These are phyloP conservation scores for Cutaneotrichosporon sp. DNA, from an alignment of 1,284 basidiomycete genomes.

Conservation along the genomic window DNA sequence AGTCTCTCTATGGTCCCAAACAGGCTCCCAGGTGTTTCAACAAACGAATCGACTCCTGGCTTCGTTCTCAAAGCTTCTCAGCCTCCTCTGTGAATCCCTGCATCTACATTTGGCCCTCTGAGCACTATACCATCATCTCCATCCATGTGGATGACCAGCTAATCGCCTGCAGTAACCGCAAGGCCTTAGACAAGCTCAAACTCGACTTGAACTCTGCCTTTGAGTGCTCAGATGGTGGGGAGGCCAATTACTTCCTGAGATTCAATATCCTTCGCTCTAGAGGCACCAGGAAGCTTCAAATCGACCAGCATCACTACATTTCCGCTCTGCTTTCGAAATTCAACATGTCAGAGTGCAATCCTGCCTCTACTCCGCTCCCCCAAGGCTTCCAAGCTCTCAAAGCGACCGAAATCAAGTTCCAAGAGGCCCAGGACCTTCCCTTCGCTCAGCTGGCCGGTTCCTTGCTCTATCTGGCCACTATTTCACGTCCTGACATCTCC, in stretches of 20 bases:
- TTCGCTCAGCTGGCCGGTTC: constrained; percentile 9
- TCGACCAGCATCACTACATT: constrained; percentile 22
- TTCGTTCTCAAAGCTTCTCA: neutral
- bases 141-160: constrained; percentile 15
- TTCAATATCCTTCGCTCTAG: constrained; percentile 19
- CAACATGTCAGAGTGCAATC: constrained; percentile 15
- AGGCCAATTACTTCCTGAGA: constrained; percentile 22
- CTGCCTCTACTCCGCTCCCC: constrained; percentile 12
- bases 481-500: constrained; percentile 22
- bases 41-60: constrained; percentile 3
- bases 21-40: constrained; percentile 29
- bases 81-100: neutral
- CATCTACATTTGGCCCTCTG: neutral
- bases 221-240: constrained; percentile 21
- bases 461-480: constrained; percentile 18
- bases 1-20: constrained; percentile 29
- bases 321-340: constrained; percentile 18
- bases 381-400: constrained; percentile 6
- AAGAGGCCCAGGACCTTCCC: constrained; percentile 5
- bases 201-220: constrained; percentile 13
- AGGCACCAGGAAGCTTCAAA: constrained; percentile 7
- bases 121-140: constrained; percentile 5
- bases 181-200: constrained; percentile 18
- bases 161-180: constrained; percentile 6
- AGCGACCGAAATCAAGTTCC: constrained; percentile 13